Base-by-base conservation (phyloP, 1,139 yeast genomes). In the Scheffersomyces quercinus region DNA sequence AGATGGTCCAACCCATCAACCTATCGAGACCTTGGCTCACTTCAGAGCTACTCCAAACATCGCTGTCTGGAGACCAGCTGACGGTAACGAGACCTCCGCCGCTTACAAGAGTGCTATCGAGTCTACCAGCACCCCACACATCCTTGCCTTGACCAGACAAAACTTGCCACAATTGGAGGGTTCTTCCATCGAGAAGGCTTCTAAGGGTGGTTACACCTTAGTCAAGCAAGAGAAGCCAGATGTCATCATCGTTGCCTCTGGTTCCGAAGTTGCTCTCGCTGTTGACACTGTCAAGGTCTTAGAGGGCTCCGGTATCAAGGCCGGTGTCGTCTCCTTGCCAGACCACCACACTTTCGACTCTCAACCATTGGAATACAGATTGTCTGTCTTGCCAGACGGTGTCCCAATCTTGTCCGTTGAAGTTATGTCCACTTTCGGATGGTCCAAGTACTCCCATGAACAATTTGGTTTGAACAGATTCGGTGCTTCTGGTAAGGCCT, bases 1-100 rank as follows among this genome's bases (percentile, higher is more conserved):
- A 80, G 99, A 93, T 68, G 99, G 99, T 67, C 99, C 99, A 70
- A 93, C 99, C 67, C 99, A 93, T 75, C 99, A 93, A 80, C 99
- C 99, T 72, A 89, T 93, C 62, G 99, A 93, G 82, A 93, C 99
- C 51, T 77, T 93, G 68, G 96, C 98, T 50, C 99, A 93, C 74
- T 83, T 95, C 75, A 89, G 99, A 81, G 97, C 99, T 56, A 68
- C 82, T 61, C 99, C 99, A 76, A 95, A 95, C 81, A 64, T 83
- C 60, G 82, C 85, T 68, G 98, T 93, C 50, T 93, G 98, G 98
- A 89, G 99, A 82, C 99, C 99, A 59, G 99, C 99, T 65, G 99
- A 95, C 70, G 99, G 99, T 78, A 93, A 93, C 71, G 99, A 93
- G 79, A 85, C 88, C 55, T 88, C 97, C 56, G 99, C 98, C 64